Conservation (phyloP, 306 rosid genomes). For the Vigna mungo region DNA sequence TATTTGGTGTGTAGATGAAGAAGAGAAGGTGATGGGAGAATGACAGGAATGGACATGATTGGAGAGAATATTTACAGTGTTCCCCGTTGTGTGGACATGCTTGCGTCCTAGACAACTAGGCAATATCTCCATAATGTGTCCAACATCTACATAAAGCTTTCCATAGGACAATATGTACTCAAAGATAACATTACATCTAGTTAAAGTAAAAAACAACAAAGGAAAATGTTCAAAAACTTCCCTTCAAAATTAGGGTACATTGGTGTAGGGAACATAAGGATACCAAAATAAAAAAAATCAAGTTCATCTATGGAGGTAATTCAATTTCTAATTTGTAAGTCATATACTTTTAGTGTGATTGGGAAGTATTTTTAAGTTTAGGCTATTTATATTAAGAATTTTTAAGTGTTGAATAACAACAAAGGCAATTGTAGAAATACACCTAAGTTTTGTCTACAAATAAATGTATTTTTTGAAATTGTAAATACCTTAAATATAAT, state of each 20-base stretch:
- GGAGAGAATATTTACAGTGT: conserved; percentile 48
- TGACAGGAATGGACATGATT: conserved; percentile 49
- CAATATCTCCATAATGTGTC: neutral
- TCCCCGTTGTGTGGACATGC: conserved; percentile 55
- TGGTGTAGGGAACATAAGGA: neutral
- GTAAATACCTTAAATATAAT: too few relatives aligned
- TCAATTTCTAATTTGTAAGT: too few relatives aligned
- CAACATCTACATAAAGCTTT: neutral
- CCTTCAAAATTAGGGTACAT: neutral
- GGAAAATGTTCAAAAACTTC: neutral
- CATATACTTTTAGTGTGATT: too few relatives aligned
- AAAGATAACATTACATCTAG: neutral
- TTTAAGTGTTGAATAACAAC: too few relatives aligned
- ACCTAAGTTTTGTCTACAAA: too few relatives aligned
- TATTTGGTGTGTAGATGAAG: neutral
- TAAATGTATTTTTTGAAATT: too few relatives aligned
- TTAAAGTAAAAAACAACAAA: neutral
- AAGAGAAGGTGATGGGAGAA: neutral
- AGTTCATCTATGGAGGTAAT: too few relatives aligned
- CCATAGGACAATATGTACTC: neutral
- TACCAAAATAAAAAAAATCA: too few relatives aligned
- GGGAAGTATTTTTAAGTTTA: too few relatives aligned
- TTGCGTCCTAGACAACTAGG: conserved; percentile 55
- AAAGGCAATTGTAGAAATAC: too few relatives aligned
- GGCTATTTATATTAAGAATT: too few relatives aligned